A percentile compares a stretch with the other conserved stretches of the same genome.
phyloP scores from a whole-genome alignment of 2,329 filamentous ascomycete genomes.

The Colletotrichum musae region DNA sequence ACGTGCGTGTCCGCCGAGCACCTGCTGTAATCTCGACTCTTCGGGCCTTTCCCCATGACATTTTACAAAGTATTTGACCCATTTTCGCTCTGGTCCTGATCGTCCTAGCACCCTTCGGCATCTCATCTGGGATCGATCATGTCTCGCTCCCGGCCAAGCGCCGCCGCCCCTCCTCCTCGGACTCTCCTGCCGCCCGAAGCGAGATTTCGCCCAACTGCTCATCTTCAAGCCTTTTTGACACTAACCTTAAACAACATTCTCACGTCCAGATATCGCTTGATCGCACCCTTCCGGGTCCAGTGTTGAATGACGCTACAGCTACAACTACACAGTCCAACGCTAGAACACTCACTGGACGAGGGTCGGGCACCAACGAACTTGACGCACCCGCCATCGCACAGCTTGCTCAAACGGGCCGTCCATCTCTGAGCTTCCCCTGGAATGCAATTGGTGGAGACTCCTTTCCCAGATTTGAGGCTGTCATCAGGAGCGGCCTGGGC shows the following conservation, averaged over 20 bases:
- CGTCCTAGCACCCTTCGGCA: slow-evolving; percentile 23
- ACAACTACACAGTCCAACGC: too few species aligned
- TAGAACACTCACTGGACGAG: background rate
- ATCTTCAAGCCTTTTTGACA: slow-evolving; percentile 30
- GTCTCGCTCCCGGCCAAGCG: slow-evolving; percentile 24
- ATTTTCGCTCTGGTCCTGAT: slow-evolving; percentile 7
- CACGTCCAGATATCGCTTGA: slow-evolving; percentile 1
- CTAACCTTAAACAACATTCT: slow-evolving; percentile 19
- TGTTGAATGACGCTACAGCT: too few species aligned
- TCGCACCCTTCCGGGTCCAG: background rate
- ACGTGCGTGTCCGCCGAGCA: too few species aligned
- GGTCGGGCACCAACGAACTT: slow-evolving; percentile 22
- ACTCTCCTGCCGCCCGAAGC: slow-evolving; percentile 9
- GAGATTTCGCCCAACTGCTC: slow-evolving; percentile 21
- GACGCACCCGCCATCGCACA: slow-evolving; percentile 6
- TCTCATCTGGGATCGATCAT: slow-evolving; percentile 36
- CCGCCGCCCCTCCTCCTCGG: slow-evolving; percentile 8
- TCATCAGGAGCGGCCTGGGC: slow-evolving; percentile 22
- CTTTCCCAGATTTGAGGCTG: slow-evolving; percentile 12
- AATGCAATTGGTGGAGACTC: background rate
- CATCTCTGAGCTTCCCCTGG: slow-evolving; percentile 13
- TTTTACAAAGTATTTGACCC: background rate
- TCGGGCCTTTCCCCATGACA: slow-evolving; percentile 6
- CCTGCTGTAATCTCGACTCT: slow-evolving; percentile 9
- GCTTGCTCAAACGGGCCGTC: slow-evolving; percentile 32